Evolutionary conservation across 78 protist genomes (phyloP).

Genomic region (Dictyostelium purpureum): DNA sequence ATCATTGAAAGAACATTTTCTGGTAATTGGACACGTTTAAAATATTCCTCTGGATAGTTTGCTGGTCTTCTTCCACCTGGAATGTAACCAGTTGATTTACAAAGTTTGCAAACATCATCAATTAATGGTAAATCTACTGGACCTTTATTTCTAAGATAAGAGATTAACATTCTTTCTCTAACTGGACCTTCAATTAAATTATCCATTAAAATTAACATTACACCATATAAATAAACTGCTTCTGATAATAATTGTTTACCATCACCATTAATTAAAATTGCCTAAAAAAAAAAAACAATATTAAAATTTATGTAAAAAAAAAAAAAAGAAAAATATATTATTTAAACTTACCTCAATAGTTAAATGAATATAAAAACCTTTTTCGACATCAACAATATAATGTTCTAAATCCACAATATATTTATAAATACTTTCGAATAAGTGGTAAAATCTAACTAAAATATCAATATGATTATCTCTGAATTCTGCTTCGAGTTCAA

Average conservation of each 20-base stretch:
- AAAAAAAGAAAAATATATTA: background rate
- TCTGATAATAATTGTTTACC: conserved; percentile 98
- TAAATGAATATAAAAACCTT: conserved; percentile 93
- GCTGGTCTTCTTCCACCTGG: conserved; percentile 76
- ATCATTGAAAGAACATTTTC: conserved; percentile 89
- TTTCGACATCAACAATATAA: conserved; percentile 87
- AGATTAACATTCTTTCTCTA: conserved; percentile 96
- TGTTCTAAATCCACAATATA: conserved; percentile 85
- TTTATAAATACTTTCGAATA: conserved; percentile 93
- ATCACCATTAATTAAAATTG: conserved; percentile 90
- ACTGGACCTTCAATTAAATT: conserved; percentile 92
- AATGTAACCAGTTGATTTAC: conserved; percentile 91
- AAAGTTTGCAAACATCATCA: conserved; percentile 94
- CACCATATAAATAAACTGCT: conserved; percentile 94
- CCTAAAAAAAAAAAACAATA: conserved; percentile 40
- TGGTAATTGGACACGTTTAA: conserved; percentile 80
- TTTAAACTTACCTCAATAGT: conserved; percentile 79
- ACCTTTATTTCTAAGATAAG: conserved; percentile 96
- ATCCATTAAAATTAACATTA: conserved; percentile 96
- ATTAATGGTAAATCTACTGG: conserved; percentile 84
- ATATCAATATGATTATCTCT: conserved; percentile 91
- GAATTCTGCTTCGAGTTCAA: conserved; percentile 92
- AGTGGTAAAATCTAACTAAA: conserved; percentile 91
- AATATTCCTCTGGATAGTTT: conserved; percentile 94
- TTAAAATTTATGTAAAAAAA: background rate